These are phyloP conservation scores for Solanum hybrid DNA, from an alignment of 305 asterid genomes.

Conservation along the genomic window DNA sequence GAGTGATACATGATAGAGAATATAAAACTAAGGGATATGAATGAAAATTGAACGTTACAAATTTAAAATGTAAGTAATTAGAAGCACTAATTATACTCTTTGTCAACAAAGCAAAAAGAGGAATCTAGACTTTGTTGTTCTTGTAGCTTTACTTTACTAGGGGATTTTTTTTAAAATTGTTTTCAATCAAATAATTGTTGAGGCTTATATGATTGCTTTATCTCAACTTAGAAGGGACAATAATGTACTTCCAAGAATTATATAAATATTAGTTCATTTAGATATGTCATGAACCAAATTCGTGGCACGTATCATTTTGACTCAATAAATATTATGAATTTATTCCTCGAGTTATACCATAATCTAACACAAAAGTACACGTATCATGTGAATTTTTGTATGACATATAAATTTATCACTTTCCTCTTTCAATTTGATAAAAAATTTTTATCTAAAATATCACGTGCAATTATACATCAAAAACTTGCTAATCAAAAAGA, in stretches of 20 bases:
- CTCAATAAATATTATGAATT: background rate
- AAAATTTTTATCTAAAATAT: background rate
- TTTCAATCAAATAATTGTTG: background rate
- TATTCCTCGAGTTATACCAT: background rate
- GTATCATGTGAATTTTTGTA: background rate
- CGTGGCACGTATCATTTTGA: background rate
- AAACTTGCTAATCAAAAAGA: background rate
- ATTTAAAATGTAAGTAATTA: background rate
- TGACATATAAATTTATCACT: background rate
- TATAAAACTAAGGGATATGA: background rate
- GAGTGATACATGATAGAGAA: background rate
- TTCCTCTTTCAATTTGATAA: background rate
- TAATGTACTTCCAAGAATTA: background rate
- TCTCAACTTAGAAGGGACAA: background rate
- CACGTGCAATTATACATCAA: background rate
- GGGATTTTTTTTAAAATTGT: background rate
- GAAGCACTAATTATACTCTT: background rate
- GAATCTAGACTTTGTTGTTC: background rate
- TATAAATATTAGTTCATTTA: background rate
- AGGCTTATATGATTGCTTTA: background rate
- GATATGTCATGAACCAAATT: background rate
- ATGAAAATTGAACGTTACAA: background rate
- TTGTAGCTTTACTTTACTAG: background rate
- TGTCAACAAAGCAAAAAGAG: background rate
- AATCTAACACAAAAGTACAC: fast-evolving